Percentiles rank a stretch among this genome's conserved stretches.
phyloP scores from a whole-genome alignment of 208 protist species.

The Naegleria fowleri region DNA sequence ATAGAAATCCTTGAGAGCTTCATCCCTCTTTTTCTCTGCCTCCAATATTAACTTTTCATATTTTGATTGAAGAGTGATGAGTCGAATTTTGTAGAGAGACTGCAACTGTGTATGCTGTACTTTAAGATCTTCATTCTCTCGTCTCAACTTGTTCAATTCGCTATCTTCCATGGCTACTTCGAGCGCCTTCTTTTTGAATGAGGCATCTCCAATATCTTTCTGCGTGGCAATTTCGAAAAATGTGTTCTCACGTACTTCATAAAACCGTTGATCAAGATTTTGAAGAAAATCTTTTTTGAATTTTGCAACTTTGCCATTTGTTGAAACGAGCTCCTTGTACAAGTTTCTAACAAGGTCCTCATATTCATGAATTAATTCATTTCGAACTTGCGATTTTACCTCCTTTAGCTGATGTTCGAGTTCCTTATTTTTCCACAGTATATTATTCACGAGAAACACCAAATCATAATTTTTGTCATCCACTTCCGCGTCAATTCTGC shows the following conservation, averaged over 20 bases:
- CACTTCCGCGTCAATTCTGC: conserved; percentile 36
- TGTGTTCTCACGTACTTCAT: conserved; percentile 42
- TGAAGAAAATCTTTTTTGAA: conserved; percentile 43
- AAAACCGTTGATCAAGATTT: conserved; percentile 43
- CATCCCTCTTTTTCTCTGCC: conserved; percentile 32
- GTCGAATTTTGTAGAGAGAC: conserved; percentile 24
- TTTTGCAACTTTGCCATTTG: conserved; percentile 41
- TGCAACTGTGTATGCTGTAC: conserved; percentile 21
- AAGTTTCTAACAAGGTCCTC: conserved; percentile 37
- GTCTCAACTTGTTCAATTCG: conserved; percentile 39
- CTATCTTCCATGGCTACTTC: conserved; percentile 43
- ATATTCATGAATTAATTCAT: conserved; percentile 39
- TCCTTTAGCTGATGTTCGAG: conserved; percentile 23
- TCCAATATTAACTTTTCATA: conserved; percentile 31
- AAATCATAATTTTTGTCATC: conserved; percentile 46
- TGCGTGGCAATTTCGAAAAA: conserved; percentile 35
- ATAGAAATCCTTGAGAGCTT: conserved; percentile 35
- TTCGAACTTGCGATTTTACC: conserved; percentile 28
- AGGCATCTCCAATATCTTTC: conserved; percentile 28
- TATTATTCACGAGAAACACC: conserved; percentile 37
- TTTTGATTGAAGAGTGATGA: background rate
- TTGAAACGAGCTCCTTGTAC: conserved; percentile 32
- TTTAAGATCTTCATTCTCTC: conserved; percentile 42
- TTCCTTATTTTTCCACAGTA: conserved; percentile 35
- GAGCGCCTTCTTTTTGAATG: conserved; percentile 43